phyloP scores from a whole-genome alignment of 2,329 filamentous ascomycete species.

The Cladosporium sp. region DNA sequence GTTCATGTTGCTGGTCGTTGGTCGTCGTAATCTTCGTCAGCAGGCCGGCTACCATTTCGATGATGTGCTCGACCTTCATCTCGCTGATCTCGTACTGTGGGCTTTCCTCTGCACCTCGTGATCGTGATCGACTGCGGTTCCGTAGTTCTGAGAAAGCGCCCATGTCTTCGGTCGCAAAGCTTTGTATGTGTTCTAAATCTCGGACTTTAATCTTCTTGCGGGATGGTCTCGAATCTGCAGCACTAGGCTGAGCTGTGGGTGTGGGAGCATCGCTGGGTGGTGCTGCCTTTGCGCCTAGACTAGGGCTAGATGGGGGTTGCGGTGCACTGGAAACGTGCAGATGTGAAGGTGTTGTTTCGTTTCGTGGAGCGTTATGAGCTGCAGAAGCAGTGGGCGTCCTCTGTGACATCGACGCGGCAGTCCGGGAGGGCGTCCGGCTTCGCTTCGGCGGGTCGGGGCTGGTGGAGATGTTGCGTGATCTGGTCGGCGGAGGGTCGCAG shows the following conservation, averaged over 20 bases:
- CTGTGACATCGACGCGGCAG: constrained; percentile 29
- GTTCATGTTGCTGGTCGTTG: constrained; percentile 91
- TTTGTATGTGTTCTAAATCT: constrained; percentile 86
- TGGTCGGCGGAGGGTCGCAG: constrained; percentile 22
- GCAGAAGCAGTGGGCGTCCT: constrained; percentile 23
- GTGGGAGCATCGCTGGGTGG: constrained; percentile 26
- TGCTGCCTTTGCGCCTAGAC: constrained; percentile 7
- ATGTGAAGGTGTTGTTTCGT: constrained; percentile 12
- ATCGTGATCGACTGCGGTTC: constrained; percentile 34
- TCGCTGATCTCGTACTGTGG: constrained; percentile 88
- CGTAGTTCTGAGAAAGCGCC: constrained; percentile 50
- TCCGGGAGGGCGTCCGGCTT: constrained; percentile 24
- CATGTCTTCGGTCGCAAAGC: constrained; percentile 75
- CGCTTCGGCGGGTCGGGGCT: constrained; percentile 21
- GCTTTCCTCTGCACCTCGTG: constrained; percentile 47
- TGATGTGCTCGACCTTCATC: constrained; percentile 96
- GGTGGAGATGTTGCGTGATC: constrained; percentile 15
- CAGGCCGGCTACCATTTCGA: constrained; percentile 96
- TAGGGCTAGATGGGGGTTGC: constrained; percentile 4
- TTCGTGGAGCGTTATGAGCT: neutral
- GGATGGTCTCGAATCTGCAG: constrained; percentile 40
- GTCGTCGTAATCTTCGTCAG: constrained; percentile 96
- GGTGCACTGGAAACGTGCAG: neutral
- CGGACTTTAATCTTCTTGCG: constrained; percentile 68
- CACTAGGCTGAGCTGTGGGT: constrained; percentile 27